These are phyloP conservation scores for Cryptococcus neoformans DNA, from an alignment of 1,284 basidiomycete genomes.

Conservation along the genomic window DNA sequence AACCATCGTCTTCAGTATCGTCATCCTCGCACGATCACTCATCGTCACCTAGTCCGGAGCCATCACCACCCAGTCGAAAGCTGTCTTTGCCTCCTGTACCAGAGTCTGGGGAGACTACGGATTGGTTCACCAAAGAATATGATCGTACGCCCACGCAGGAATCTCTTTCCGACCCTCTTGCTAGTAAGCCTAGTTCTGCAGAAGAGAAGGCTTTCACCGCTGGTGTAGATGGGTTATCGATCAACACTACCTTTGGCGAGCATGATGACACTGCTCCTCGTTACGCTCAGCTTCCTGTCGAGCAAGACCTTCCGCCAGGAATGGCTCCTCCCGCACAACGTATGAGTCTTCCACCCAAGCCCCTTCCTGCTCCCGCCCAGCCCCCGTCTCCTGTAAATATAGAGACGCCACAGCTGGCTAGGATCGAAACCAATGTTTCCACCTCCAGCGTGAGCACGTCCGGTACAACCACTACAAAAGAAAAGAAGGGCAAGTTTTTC, in stretches of 20 bases:
- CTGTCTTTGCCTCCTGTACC: slow-evolving; percentile 20
- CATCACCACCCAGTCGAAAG: slow-evolving; percentile 24
- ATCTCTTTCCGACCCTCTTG: background rate
- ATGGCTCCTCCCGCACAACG: slow-evolving; percentile 35
- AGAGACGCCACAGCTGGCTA: slow-evolving; percentile 28
- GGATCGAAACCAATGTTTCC: slow-evolving; percentile 27
- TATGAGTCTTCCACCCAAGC: slow-evolving; percentile 2
- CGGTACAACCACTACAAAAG: slow-evolving; percentile 52
- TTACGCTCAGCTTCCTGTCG: slow-evolving; percentile 14
- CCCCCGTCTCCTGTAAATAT: slow-evolving; percentile 17
- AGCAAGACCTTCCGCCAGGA: slow-evolving; percentile 13
- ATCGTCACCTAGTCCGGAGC: slow-evolving; percentile 30
- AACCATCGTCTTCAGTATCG: slow-evolving; percentile 46
- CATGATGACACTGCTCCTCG: slow-evolving; percentile 5
- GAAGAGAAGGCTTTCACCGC: background rate
- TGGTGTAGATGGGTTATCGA: background rate
- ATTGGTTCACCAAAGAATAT: slow-evolving; percentile 32
- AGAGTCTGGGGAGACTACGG: slow-evolving; percentile 9
- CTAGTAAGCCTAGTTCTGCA: background rate
- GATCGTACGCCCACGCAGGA: slow-evolving; percentile 46
- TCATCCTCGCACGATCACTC: slow-evolving; percentile 48
- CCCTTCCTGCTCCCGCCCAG: slow-evolving; percentile 5
- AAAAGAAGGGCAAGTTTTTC: slow-evolving; percentile 54
- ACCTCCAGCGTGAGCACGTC: slow-evolving; percentile 35
- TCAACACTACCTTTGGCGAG: background rate